These are phyloP conservation scores for Butyriboletus loyo DNA, from an alignment of 768 basidiomycete genomes.

Conservation along the genomic window DNA sequence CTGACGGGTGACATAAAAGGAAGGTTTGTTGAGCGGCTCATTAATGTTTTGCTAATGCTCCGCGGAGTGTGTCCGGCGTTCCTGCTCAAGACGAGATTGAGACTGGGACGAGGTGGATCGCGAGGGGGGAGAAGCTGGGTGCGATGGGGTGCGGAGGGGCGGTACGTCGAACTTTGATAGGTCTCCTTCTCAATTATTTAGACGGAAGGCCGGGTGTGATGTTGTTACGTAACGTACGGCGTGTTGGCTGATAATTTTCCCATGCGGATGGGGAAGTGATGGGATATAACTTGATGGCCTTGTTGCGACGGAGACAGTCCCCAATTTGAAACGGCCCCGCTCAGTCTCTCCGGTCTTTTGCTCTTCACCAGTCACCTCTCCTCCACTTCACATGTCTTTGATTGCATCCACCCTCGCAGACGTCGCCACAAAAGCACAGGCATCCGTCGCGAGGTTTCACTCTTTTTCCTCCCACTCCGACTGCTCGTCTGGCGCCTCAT, in stretches of 20 bases:
- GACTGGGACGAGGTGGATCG: neutral
- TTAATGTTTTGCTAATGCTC: constrained; percentile 10
- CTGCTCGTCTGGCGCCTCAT: constrained; percentile 8
- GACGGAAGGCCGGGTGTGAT: constrained; percentile 9
- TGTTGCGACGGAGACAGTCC: constrained; percentile 24
- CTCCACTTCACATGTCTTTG: constrained; percentile 29
- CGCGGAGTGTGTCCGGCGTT: constrained; percentile 13
- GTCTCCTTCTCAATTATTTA: constrained; percentile 1
- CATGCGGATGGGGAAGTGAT: constrained; percentile 16
- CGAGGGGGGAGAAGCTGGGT: constrained; percentile 6
- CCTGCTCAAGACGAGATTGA: neutral
- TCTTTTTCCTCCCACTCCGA: constrained; percentile 7
- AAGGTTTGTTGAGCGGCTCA: constrained; percentile 8
- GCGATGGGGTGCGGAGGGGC: neutral
- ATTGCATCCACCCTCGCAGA: constrained; percentile 24
- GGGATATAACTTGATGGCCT: constrained; percentile 28
- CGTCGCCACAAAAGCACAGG: constrained; percentile 28
- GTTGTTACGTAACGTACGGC: constrained; percentile 19
- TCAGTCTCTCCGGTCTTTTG: neutral
- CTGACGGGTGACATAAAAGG: constrained; percentile 15
- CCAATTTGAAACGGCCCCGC: neutral
- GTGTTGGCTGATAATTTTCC: constrained; percentile 19
- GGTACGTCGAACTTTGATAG: neutral
- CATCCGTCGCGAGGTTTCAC: constrained; percentile 11
- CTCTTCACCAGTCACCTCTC: constrained; percentile 9